Conservation (phyloP, 225 moss, liverwort and hornwort species). For the Antitrichia curtipendula region DNA sequence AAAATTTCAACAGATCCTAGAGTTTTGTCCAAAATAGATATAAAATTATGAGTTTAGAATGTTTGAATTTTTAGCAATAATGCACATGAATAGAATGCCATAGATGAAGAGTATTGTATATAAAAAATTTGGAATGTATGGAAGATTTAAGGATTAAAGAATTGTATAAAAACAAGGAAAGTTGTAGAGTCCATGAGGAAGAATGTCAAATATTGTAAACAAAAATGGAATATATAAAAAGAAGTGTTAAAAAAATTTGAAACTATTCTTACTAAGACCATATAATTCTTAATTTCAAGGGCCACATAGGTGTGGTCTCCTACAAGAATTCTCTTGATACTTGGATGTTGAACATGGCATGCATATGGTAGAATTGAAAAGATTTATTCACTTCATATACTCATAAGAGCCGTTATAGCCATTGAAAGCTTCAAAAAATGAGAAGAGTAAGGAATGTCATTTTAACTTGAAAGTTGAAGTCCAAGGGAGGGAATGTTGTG, state of each 20-base stretch:
- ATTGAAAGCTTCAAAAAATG: not conserved
- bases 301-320: not conserved
- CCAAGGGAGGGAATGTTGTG: not conserved
- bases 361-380: not conserved
- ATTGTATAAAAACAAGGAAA: not conserved
- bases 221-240: not conserved
- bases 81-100: not conserved
- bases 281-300: not conserved
- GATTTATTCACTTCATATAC: not conserved
- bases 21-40: not conserved
- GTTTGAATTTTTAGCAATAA: not conserved
- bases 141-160: not conserved
- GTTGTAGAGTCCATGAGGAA: not conserved
- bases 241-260: not conserved
- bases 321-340: not conserved
- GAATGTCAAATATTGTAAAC: not conserved
- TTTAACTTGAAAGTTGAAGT: not conserved
- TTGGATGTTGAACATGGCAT: not conserved
- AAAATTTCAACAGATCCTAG: not conserved
- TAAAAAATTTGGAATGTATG: not conserved
- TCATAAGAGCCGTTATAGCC: accelerated
- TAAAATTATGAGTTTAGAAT: not conserved
- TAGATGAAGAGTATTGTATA: not conserved
- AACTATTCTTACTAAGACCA: not conserved
- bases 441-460: not conserved